phyloP scores from a whole-genome alignment of 1,284 basidiomycete species.

The Sparassis latifolia region DNA sequence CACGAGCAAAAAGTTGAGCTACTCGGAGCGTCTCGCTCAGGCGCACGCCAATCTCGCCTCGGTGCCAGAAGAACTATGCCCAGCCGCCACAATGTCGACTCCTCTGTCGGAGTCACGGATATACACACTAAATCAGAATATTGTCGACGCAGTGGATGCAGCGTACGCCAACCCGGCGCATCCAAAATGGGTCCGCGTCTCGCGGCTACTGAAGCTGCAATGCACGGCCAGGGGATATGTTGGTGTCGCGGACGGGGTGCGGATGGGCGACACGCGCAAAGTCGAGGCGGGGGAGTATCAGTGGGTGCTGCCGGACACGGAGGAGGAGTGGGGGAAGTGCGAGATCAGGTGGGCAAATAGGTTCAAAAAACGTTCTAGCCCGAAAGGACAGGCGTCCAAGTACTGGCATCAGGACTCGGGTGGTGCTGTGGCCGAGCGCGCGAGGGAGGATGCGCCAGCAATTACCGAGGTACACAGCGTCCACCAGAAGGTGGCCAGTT shows the following conservation, averaged over 20 bases:
- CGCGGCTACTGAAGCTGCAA: slow-evolving; percentile 15
- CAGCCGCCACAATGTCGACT: slow-evolving; percentile 16
- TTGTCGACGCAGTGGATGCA: slow-evolving; percentile 13
- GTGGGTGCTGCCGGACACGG: slow-evolving; percentile 20
- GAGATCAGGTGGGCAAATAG: slow-evolving; percentile 20
- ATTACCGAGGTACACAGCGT: slow-evolving; percentile 16
- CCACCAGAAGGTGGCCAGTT: slow-evolving; percentile 20
- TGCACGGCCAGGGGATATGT: slow-evolving; percentile 21
- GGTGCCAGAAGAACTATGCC: slow-evolving; percentile 14
- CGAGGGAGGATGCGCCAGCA: background rate
- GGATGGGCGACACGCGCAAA: slow-evolving; percentile 16
- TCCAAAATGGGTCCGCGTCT: slow-evolving; percentile 25
- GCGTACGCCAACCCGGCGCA: slow-evolving; percentile 17
- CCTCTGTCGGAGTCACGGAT: slow-evolving; percentile 10
- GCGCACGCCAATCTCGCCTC: slow-evolving; percentile 8
- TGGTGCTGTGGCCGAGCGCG: background rate
- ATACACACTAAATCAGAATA: slow-evolving; percentile 6
- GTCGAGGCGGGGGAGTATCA: slow-evolving; percentile 11
- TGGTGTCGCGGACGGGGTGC: slow-evolving; percentile 15
- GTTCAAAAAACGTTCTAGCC: slow-evolving; percentile 1
- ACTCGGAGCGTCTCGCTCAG: slow-evolving; percentile 11
- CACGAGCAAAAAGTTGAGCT: background rate
- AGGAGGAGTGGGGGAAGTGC: slow-evolving; percentile 21
- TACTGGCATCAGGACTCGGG: slow-evolving; percentile 12
- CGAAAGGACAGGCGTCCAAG: slow-evolving; percentile 15